Base-by-base conservation (phyloP, 768 basidiomycete species). In the Trametes cubensis region DNA sequence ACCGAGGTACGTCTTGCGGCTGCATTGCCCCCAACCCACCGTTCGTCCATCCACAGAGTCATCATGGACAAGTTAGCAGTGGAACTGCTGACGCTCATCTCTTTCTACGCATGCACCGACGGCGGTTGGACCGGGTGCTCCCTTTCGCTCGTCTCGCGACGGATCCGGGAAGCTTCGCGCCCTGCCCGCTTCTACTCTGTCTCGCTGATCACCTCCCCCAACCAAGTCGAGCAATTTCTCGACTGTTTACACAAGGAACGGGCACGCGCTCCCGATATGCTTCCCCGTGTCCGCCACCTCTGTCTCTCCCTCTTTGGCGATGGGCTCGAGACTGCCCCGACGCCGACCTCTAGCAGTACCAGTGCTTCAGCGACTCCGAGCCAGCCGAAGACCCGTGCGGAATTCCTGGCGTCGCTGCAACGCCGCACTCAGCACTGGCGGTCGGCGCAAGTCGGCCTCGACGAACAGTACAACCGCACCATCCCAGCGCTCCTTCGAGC, bases 121-220 rank as follows among this genome's bases (percentile, higher is more conserved):
- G 63, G 63, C 25, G 63, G 63, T 14, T 25, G 20, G 14, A 64
- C 63, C 7, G 63, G 63, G n/a, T 64, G 63, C 50, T n/a, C 58
- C 2, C 63, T 64, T 39, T 55, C 63, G 3, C 63, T 64, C 34
- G 63, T 64, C 34, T 64, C 63, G n/a, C 55, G 55, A 39, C 63
- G 58, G 48, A 49, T 64, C n/a, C 58, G 53, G 55, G 58, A 42
- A 2, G 58, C 48, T 42, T 59, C 63, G 17, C 63, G 63, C 48
- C 63, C 63, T 14, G 58, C 55, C 47, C 63, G 63, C 45, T 64
- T 64, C 58, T 60, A 26, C 50, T 55, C 63, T 25, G 55, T 64
- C 10, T 55, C 51, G 14, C 54, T 64, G 54, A 25, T 60, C 48
- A 64, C 44, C 34, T 55, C 53, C n/a, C 54, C 63, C 11, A 26